Evolutionary conservation across 1,284 basidiomycete species (phyloP), one percentile per base, ranked within the genome.

Genomic region (Psilocybe mexicana): DNA sequence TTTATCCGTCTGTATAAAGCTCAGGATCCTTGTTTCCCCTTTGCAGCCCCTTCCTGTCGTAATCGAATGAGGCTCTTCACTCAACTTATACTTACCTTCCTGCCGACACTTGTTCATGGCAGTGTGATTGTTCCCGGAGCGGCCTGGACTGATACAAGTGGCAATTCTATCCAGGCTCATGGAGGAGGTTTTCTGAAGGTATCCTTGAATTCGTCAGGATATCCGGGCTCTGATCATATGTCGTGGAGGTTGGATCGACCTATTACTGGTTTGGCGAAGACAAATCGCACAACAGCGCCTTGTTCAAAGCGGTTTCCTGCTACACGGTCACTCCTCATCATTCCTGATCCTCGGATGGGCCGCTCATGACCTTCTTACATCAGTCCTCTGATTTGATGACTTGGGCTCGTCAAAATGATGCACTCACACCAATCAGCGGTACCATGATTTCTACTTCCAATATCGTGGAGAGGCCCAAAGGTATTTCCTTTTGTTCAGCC

Each of bases 191-290:
- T 87, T 50, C 59, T 87, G 26, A 84, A 84, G 71, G 84, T 83
- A 59, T 25, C 25, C 11, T 18, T 3, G 35, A 18, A 28, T 2
- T 30, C 42, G 8, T 28, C 30, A 3, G 45, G 14, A 12, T 35
- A 48, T 2, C 43, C 3, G 46, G 25, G 23, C 6, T 24, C 3
- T 5, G 24, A 35, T 25, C 14, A 26, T 36, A 24, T 43, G n/a
- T 33, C 4, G 8, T 33, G 30, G 5, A 83, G 82, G 83, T 85
- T 60, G 81, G 76, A 23, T 78, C 76, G 12, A 84, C 80, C 0
- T 85, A 75, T 67, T 86, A 86, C 66, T 86, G 84, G 85, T 76
- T 80, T 55, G 85, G 84, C n/a, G 84, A 86, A 68, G 84, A 87
- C 73, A 86, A 86, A 65, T 70, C 80, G 4, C 74, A 76, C 63